These are phyloP conservation scores for Fusarium cyanostomum DNA, from an alignment of 2,329 filamentous ascomycete genomes.

Conservation along the genomic window DNA sequence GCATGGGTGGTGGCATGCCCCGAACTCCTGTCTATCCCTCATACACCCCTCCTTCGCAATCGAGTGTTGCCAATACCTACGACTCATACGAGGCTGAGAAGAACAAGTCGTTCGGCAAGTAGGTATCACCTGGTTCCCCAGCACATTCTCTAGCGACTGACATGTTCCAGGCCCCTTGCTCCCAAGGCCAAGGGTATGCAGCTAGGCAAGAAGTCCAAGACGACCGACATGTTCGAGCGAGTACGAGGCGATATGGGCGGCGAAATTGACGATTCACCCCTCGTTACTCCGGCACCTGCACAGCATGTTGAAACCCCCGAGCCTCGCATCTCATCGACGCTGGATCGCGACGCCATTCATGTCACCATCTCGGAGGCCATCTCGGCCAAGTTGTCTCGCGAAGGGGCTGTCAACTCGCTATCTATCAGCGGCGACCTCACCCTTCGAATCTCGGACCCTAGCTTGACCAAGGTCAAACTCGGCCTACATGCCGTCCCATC, in stretches of 20 bases:
- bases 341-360: slow-evolving; percentile 86
- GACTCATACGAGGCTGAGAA: slow-evolving; percentile 97
- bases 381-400: slow-evolving; percentile 85
- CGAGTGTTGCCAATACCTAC: slow-evolving; percentile 81
- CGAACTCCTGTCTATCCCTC: slow-evolving; percentile 86
- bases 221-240: slow-evolving; percentile 95
- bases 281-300: slow-evolving; percentile 68
- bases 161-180: slow-evolving; percentile 61
- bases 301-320: slow-evolving; percentile 61
- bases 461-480: slow-evolving; percentile 91
- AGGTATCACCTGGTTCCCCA: slow-evolving; percentile 44
- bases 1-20: slow-evolving; percentile 60
- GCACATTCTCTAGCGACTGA: slow-evolving; percentile 9
- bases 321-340: slow-evolving; percentile 70
- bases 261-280: slow-evolving; percentile 80
- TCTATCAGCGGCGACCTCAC: slow-evolving; percentile 93
- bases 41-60: slow-evolving; percentile 82
- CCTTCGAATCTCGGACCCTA: slow-evolving; percentile 86
- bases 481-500: slow-evolving; percentile 78
- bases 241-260: slow-evolving; percentile 91
- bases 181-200: slow-evolving; percentile 98
- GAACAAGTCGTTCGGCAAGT: slow-evolving; percentile 90
- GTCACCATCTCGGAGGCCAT: slow-evolving; percentile 91
- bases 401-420: slow-evolving; percentile 86
- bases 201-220: slow-evolving; percentile 98